Evolutionary conservation across 2,329 filamentous ascomycete genomes (phyloP).

Genomic region (Periconia sp.): DNA sequence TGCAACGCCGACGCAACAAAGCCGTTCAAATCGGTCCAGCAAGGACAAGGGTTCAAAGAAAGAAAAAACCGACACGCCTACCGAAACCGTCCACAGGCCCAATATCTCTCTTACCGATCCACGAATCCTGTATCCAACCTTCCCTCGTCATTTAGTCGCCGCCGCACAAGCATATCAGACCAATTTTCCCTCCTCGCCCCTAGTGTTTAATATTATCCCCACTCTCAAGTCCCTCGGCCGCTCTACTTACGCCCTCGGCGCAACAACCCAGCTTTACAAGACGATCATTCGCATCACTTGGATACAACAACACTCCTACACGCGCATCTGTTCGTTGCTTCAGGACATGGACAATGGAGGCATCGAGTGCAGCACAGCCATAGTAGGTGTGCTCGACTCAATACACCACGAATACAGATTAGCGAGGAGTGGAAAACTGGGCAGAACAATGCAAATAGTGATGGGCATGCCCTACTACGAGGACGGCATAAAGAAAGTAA

Average conservation of each 20-base stretch:
- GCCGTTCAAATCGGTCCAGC: background rate
- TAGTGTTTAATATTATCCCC: slow-evolving; percentile 68
- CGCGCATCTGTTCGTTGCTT: slow-evolving; percentile 61
- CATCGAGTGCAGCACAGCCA: slow-evolving; percentile 61
- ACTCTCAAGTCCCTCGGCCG: slow-evolving; percentile 71
- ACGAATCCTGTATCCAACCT: slow-evolving; percentile 68
- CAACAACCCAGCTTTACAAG: slow-evolving; percentile 73
- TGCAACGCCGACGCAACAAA: slow-evolving; percentile 7
- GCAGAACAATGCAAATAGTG: slow-evolving; percentile 34
- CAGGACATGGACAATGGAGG: slow-evolving; percentile 71
- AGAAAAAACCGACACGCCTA: background rate
- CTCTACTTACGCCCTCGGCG: slow-evolving; percentile 73
- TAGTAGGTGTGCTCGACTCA: slow-evolving; percentile 47
- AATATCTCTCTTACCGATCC: slow-evolving; percentile 46
- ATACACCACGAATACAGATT: slow-evolving; percentile 37
- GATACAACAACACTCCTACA: slow-evolving; percentile 64
- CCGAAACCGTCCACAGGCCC: background rate
- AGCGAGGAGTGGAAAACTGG: slow-evolving; percentile 30
- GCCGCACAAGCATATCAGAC: slow-evolving; percentile 64
- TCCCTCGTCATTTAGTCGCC: slow-evolving; percentile 65
- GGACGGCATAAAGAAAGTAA: slow-evolving; percentile 36
- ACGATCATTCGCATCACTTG: slow-evolving; percentile 68
- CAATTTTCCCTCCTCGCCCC: slow-evolving; percentile 65
- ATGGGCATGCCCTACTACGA: slow-evolving; percentile 44
- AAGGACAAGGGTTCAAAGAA: background rate